Conservation (phyloP, 2,329 filamentous ascomycete genomes). For the Zelopaecilomyces penicillatus region DNA sequence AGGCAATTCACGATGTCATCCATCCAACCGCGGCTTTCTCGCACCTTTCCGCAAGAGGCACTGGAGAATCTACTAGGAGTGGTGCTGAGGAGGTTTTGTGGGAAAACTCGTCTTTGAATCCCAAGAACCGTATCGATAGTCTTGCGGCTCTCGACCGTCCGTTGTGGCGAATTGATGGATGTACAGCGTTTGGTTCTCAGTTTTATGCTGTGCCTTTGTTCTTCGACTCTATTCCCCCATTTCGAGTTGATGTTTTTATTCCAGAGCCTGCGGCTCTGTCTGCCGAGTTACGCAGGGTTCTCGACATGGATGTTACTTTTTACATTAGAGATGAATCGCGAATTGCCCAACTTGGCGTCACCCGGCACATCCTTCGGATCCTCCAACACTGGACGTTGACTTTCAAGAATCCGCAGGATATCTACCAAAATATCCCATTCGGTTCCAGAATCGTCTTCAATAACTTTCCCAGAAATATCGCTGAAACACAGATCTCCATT, state of each 20-base stretch:
- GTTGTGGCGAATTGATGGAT: slow-evolving; percentile 52
- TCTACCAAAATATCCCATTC: slow-evolving; percentile 44
- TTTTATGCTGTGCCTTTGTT: slow-evolving; percentile 49
- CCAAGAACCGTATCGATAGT: slow-evolving; percentile 52
- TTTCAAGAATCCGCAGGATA: slow-evolving; percentile 18
- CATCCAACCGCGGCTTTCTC: slow-evolving; percentile 50
- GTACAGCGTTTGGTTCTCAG: slow-evolving; percentile 48
- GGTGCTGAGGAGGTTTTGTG: slow-evolving; percentile 24
- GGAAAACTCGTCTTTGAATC: slow-evolving; percentile 45
- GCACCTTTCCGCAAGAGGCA: slow-evolving; percentile 3
- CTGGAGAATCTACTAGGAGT: not conserved
- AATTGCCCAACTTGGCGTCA: slow-evolving; percentile 41
- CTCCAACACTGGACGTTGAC: slow-evolving; percentile 42
- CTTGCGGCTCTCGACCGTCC: slow-evolving; percentile 35
- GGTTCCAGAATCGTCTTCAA: slow-evolving; percentile 49
- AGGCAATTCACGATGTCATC: slow-evolving; percentile 46
- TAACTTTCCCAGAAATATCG: slow-evolving; percentile 39
- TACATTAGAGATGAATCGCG: slow-evolving; percentile 44
- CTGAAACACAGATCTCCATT: slow-evolving; percentile 37
- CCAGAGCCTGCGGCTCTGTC: slow-evolving; percentile 39
- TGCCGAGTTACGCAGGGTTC: slow-evolving; percentile 32
- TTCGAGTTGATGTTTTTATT: slow-evolving; percentile 51
- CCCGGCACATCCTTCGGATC: slow-evolving; percentile 44
- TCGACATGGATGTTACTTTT: slow-evolving; percentile 43
- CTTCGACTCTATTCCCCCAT: slow-evolving; percentile 34